Base-by-base conservation (phyloP, 805 yeast genomes). In the Candida verbasci region DNA sequence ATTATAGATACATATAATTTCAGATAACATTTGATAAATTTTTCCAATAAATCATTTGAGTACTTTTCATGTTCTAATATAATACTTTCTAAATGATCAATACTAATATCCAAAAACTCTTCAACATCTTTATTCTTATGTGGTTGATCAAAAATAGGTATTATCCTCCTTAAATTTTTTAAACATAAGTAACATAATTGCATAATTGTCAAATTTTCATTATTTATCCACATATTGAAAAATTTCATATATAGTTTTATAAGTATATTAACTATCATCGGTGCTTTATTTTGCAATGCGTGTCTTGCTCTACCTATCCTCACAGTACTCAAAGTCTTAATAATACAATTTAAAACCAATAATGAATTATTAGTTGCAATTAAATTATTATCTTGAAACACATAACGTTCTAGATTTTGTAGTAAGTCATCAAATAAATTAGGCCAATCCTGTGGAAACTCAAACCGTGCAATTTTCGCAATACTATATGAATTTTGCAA, bases 391-490 rank as follows among this genome's bases (percentile, higher is more conserved):
- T 52, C 43, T 29, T 60, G 57, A 18, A 62, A 57, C 10, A 68
- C 66, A 12, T 70, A 69, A 9, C 65, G 58, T 39, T 66, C 76
- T 32, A 82, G 49, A 15, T 67, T 48, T 3, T 49, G 49, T 30
- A 75, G 69, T 1, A 82, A 42, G 10, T 80, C 80, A 39, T 84
- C 89, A 50, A 93, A 83, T 14, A 93, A 53, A 2, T 72, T 58
- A 0, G 94, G 88, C 97, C 97, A 93, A 31, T 82, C 88, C 2
- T 63, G 56, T 0, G 97, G 97, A 53, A 86, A 93, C 49, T 93
- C 98, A 39, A 78, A 67, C 34, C 97, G 63, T 17, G 85, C 82
- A 18, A 93, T 83, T 41, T 81, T 69, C 1, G 95, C 81, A 6
- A 85, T 67, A 0, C 94, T 81, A 45, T 85, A 83, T 0, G 97